Conservation (phyloP, 2,329 filamentous ascomycete species). For the Fusarium longipes region DNA sequence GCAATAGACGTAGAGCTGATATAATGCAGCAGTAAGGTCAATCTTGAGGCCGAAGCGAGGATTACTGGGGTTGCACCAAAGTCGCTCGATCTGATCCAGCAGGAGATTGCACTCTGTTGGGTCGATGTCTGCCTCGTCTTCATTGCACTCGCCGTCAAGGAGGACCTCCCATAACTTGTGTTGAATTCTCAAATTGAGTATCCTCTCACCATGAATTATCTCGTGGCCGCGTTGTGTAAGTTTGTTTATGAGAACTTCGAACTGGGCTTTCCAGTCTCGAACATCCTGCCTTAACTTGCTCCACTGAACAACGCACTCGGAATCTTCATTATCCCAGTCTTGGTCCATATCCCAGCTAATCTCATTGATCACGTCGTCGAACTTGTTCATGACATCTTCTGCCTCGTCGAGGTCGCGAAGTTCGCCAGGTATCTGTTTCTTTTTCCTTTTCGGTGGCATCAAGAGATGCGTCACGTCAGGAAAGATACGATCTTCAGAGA, state of each 20-base stretch:
- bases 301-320: constrained; percentile 6
- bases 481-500: neutral
- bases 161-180: constrained; percentile 15
- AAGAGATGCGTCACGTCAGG: constrained; percentile 5
- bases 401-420: constrained; percentile 7
- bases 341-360: constrained; percentile 15
- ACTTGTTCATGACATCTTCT: constrained; percentile 12
- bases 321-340: constrained; percentile 10
- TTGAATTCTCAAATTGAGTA: constrained; percentile 9
- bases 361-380: constrained; percentile 5
- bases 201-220: neutral
- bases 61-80: constrained; percentile 3
- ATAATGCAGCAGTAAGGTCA: constrained; percentile 1
- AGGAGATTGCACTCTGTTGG: neutral
- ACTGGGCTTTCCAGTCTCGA: neutral
- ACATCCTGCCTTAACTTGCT: neutral
- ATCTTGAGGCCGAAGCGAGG: constrained; percentile 14
- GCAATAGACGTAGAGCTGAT: constrained; percentile 18
- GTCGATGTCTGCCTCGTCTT: neutral
- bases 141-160: neutral
- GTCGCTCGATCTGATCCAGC: neutral
- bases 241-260: neutral
- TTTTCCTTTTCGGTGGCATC: neutral
- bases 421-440: neutral
- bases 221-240: neutral